Evolutionary conservation across 352 stramenopile genomes (phyloP).

Genomic region (Salisapilia sapeloensis): DNA sequence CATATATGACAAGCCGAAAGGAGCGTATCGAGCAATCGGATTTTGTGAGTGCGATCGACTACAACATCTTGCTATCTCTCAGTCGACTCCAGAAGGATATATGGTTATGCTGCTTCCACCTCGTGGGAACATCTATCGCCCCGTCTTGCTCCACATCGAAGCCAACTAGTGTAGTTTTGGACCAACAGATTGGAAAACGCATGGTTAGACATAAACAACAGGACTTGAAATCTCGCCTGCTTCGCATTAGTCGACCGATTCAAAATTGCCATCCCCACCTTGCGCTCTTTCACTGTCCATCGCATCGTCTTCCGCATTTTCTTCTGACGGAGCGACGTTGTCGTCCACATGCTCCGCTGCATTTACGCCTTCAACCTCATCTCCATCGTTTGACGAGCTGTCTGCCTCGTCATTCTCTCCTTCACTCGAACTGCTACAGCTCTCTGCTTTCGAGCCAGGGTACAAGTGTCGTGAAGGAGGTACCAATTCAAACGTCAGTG

Average conservation of each 20-base stretch:
- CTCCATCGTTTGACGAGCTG: constrained; percentile 24
- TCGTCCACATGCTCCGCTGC: constrained; percentile 1
- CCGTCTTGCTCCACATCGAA: too few relatives aligned
- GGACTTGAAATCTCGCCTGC: too few relatives aligned
- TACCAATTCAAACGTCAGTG: constrained; percentile 47
- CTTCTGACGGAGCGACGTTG: constrained; percentile 15
- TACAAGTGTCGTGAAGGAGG: constrained; percentile 60
- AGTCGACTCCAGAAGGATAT: background rate
- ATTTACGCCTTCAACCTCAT: constrained; percentile 1
- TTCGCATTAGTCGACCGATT: constrained; percentile 60
- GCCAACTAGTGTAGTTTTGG: too few relatives aligned
- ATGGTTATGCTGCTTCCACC: too few relatives aligned
- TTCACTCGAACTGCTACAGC: constrained; percentile 35
- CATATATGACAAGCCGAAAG: constrained; percentile 63
- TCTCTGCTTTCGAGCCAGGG: constrained; percentile 32
- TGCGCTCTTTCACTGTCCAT: constrained; percentile 6
- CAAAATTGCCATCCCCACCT: constrained; percentile 19
- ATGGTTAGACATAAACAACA: too few relatives aligned
- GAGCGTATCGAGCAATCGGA: constrained; percentile 31
- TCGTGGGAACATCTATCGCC: too few relatives aligned
- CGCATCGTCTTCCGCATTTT: constrained; percentile 9
- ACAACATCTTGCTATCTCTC: constrained; percentile 15
- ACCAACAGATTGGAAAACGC: too few relatives aligned
- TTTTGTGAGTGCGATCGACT: constrained; percentile 51
- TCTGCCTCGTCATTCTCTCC: constrained; percentile 17